Conservation (phyloP, 116 monocot genomes). For the Iris pallida region DNA sequence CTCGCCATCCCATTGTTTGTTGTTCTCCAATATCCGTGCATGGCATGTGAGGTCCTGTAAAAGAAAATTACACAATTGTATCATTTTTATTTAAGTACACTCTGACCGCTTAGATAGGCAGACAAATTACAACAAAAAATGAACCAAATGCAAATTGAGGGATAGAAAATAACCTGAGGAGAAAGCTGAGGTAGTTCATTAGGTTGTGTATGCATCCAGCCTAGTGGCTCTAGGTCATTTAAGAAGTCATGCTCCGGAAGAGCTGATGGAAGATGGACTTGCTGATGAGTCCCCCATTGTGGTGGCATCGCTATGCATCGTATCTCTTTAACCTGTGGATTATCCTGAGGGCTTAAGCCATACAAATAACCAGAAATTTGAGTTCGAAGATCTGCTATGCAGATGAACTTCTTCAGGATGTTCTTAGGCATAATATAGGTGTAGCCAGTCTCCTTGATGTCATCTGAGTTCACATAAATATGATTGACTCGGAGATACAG, state of each 20-base stretch:
- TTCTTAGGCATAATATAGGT: slow-evolving; percentile 71
- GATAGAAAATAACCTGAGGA: slow-evolving; percentile 31
- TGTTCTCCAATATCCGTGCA: slow-evolving; percentile 53
- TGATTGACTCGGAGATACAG: slow-evolving; percentile 96
- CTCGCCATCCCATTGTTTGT: slow-evolving; percentile 64
- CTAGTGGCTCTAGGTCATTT: slow-evolving; percentile 54
- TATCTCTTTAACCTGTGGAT: slow-evolving; percentile 65
- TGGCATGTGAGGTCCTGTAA: slow-evolving; percentile 51
- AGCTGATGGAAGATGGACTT: slow-evolving; percentile 48
- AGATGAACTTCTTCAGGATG: slow-evolving; percentile 62
- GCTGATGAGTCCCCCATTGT: slow-evolving; percentile 57
- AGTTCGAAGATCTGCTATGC: slow-evolving; percentile 60
- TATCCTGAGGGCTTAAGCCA: slow-evolving; percentile 61
- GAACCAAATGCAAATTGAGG: background rate
- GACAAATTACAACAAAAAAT: too few species aligned
- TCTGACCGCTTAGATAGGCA: too few species aligned
- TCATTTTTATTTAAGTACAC: too few species aligned
- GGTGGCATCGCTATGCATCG: slow-evolving; percentile 54
- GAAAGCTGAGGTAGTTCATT: slow-evolving; percentile 66
- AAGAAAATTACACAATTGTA: too few species aligned
- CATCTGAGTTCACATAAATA: slow-evolving; percentile 99
- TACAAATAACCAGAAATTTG: slow-evolving; percentile 59
- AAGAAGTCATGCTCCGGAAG: slow-evolving; percentile 63
- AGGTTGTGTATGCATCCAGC: slow-evolving; percentile 67
- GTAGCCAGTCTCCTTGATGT: slow-evolving; percentile 87